These are phyloP conservation scores for Aureobasidium sp. DNA, from an alignment of 2,329 filamentous ascomycete species.

Conservation along the genomic window DNA sequence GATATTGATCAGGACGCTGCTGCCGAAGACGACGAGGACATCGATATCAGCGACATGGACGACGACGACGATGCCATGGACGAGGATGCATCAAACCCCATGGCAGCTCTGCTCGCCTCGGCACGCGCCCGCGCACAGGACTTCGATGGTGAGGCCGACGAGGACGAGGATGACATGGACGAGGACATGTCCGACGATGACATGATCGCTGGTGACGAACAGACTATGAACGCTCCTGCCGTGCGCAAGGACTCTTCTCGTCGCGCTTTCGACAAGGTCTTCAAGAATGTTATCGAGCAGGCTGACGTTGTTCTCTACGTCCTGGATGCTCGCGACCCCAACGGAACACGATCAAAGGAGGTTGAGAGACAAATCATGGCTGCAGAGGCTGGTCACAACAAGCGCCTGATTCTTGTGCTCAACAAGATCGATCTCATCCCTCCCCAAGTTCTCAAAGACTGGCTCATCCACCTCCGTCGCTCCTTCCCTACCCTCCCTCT, in stretches of 20 bases:
- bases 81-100: conserved; percentile 69
- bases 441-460: conserved; percentile 70
- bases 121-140: conserved; percentile 70
- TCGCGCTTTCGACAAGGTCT: conserved; percentile 89
- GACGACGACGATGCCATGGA: conserved; percentile 51
- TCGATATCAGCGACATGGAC: conserved; percentile 50
- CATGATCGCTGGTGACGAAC: conserved; percentile 41
- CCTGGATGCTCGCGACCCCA: conserved; percentile 83
- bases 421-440: conserved; percentile 96
- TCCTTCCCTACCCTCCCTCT: conserved; percentile 90
- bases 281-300: conserved; percentile 84
- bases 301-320: conserved; percentile 91
- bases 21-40: conserved; percentile 38
- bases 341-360: conserved; percentile 82
- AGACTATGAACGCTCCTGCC: conserved; percentile 22
- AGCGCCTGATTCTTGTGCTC: conserved; percentile 81
- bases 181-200: conserved; percentile 40
- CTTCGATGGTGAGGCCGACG: conserved; percentile 58
- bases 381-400: conserved; percentile 65
- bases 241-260: conserved; percentile 58
- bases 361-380: conserved; percentile 89
- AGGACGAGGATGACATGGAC: conserved; percentile 52
- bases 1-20: conserved; percentile 31
- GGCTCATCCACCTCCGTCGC: conserved; percentile 75
- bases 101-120: conserved; percentile 84